Conservation (phyloP, 805 yeast species). For the Candida piceae region DNA sequence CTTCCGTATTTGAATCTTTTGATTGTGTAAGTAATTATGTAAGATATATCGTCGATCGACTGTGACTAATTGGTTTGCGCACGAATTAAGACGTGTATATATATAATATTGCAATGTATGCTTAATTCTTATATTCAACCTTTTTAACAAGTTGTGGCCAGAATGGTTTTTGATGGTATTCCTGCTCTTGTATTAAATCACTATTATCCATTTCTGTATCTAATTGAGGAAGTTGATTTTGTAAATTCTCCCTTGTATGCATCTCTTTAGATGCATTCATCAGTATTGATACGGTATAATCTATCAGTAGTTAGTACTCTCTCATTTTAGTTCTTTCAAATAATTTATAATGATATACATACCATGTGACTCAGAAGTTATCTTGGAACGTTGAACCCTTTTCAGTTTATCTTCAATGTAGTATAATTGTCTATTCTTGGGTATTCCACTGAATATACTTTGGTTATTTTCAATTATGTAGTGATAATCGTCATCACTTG, state of each 20-base stretch:
- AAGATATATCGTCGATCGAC: too few relatives aligned
- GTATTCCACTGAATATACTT: too few relatives aligned
- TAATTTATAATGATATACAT: slow-evolving; percentile 5
- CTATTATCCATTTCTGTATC: not conserved
- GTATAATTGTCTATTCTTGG: too few relatives aligned
- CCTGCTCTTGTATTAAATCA: not conserved
- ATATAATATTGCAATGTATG: too few relatives aligned
- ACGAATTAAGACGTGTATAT: too few relatives aligned
- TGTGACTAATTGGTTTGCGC: too few relatives aligned
- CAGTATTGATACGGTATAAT: slow-evolving; percentile 24
- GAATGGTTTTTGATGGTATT: slow-evolving; percentile 7
- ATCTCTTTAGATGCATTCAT: slow-evolving; percentile 25
- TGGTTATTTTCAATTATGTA: too few relatives aligned
- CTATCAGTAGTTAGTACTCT: slow-evolving; percentile 9
- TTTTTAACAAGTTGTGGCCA: slow-evolving; percentile 7
- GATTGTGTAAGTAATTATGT: too few relatives aligned
- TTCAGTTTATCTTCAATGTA: too few relatives aligned
- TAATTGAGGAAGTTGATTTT: slow-evolving; percentile 1
- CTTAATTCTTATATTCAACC: not conserved
- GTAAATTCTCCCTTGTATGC: slow-evolving; percentile 6
- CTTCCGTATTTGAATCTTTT: too few relatives aligned
- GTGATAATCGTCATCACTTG: too few relatives aligned
- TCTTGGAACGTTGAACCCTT: slow-evolving; percentile 10
- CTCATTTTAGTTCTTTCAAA: too few relatives aligned
- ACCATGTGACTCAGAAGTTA: slow-evolving; percentile 21